Evolutionary conservation across 805 yeast species (phyloP), one percentile per base, ranked within the genome.

Genomic region (Lipomyces yamanashiensis): DNA sequence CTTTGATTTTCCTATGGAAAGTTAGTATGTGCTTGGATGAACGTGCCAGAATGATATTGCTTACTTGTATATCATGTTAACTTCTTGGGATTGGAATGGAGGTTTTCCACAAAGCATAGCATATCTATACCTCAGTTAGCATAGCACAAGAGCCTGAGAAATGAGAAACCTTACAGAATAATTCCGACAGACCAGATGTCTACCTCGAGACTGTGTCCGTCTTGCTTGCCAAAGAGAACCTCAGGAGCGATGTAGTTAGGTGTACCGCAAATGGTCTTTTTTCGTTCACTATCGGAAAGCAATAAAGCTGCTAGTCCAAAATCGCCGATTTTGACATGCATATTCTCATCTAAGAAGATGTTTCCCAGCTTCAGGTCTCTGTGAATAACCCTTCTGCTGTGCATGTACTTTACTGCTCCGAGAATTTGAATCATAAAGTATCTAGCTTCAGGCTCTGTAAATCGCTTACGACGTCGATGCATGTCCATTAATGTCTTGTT

Each of bases 221-320:
- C 84, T 15, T 70, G 70, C 72, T 91, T 91, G 36, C 96, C 96
- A 47, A 92, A 89, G 68, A 95, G 82, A 23, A 95, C 96, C 79
- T 95, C 99, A 7, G 99, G 99, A 0, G 99, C 98, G 74, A 95
- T 95, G 75, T 95, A 95, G 78, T 95, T 95, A 64, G 99, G 99
- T 28, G 99, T 95, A 59, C 99, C 99, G 77, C 99, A 95, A 61
- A 95, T 90, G 50, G 99, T 93, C 74, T 87, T 89, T 73, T 93
- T 91, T 69, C 93, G 86, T 56, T 90, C 90, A 62, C 82, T 83
- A 37, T 83, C 80, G 23, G 85, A 80, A 49, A 88, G 89, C 66
- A 95, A 82, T n/a, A 90, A 88, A 0, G 98, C 92, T n/a, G 99
- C 99, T 64, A 95, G 82, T 39, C 99, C 99, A 78, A 95, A 95